phyloP scores from a whole-genome alignment of 352 stramenopile genomes.

The Phytophthora crassamura region DNA sequence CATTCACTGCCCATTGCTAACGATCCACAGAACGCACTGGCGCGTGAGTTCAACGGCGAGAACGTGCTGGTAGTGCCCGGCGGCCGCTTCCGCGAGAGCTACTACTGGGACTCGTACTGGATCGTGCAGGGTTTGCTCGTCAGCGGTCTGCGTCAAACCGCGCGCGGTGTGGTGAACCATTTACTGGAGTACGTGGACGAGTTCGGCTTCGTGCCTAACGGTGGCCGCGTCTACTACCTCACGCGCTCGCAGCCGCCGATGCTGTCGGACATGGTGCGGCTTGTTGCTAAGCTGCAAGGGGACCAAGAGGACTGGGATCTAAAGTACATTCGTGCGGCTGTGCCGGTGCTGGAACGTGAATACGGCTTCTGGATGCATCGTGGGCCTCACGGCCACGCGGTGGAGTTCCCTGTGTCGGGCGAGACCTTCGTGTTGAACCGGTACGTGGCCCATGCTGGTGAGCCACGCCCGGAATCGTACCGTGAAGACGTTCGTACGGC shows the following conservation, averaged over 20 bases:
- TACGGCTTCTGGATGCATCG: conserved; percentile 87
- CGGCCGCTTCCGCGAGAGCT: conserved; percentile 92
- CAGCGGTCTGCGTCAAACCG: conserved; percentile 76
- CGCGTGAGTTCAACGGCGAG: conserved; percentile 29
- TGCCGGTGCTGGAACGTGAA: conserved; percentile 77
- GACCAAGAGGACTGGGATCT: conserved; percentile 52
- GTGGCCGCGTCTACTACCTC: conserved; percentile 91
- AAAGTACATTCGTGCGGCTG: conserved; percentile 49
- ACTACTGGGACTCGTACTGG: conserved; percentile 96
- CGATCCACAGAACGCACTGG: conserved; percentile 10
- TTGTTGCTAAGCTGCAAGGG: conserved; percentile 43
- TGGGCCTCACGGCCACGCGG: conserved; percentile 55
- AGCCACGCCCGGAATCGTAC: conserved; percentile 88
- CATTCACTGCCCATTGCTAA: conserved; percentile 42
- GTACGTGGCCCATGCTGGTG: conserved; percentile 66
- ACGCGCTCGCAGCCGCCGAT: conserved; percentile 90
- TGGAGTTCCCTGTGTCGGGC: conserved; percentile 43
- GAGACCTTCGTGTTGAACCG: conserved; percentile 67
- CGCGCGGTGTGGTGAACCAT: conserved; percentile 84
- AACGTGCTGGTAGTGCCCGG: conserved; percentile 86
- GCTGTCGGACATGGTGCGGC: conserved; percentile 87
- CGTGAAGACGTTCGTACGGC: conserved; percentile 69
- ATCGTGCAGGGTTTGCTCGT: conserved; percentile 89
- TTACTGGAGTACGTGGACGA: conserved; percentile 86
- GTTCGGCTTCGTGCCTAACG: conserved; percentile 92